These are phyloP conservation scores for Tuber melanosporum DNA, from an alignment of 495 filamentous ascomycete genomes.

Conservation along the genomic window DNA sequence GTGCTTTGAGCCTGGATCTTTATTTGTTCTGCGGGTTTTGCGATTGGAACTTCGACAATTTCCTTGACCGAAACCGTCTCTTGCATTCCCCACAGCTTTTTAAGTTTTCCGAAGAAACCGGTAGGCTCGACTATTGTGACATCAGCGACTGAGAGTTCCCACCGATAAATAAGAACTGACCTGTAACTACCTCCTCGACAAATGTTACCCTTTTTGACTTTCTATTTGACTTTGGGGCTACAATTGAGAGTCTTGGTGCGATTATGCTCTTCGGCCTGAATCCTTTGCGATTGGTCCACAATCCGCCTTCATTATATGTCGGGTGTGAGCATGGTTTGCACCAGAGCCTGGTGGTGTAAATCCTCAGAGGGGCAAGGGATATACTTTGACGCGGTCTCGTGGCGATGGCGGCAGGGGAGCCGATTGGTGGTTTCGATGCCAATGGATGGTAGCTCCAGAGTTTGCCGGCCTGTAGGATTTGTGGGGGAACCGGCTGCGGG, in stretches of 20 bases:
- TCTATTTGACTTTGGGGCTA: background rate
- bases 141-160: background rate
- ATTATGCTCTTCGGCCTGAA: conserved; percentile 26
- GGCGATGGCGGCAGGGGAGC: conserved; percentile 8
- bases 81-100: conserved; percentile 31
- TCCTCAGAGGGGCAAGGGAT: conserved; percentile 12
- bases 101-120: conserved; percentile 28
- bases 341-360: conserved; percentile 17
- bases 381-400: conserved; percentile 19
- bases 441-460: conserved; percentile 17
- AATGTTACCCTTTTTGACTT: conserved; percentile 33
- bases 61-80: conserved; percentile 1
- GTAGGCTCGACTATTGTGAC: conserved; percentile 24
- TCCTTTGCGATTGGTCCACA: conserved; percentile 20
- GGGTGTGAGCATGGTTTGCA: conserved; percentile 1
- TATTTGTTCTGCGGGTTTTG: background rate
- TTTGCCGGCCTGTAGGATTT: background rate
- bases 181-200: conserved; percentile 29
- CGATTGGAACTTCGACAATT: background rate
- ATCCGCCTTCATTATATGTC: conserved; percentile 1
- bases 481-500: background rate
- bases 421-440: conserved; percentile 3
- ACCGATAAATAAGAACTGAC: conserved; percentile 9
- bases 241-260: background rate
- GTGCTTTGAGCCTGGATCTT: background rate